Evolutionary conservation across 257 asterid genomes (phyloP), one percentile per base, ranked within the genome.

Genomic region (Solanum paucissectum): DNA sequence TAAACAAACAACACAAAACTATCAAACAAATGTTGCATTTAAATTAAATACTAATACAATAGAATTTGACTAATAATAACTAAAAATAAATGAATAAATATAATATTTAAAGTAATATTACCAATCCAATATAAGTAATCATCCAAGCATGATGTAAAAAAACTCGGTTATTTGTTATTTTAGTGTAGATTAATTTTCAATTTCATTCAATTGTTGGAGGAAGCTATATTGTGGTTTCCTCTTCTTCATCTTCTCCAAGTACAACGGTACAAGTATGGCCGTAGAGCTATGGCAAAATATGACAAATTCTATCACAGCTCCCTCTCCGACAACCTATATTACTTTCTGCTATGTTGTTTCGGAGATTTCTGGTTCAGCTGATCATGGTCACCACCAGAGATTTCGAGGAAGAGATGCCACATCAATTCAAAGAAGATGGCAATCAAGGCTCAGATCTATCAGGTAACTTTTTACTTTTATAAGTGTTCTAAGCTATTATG

Each of bases 241-340:
- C 32, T 21, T 88, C 85, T 83, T 87, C 73, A 86, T 52, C 20
- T n/a, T 42, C 34, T 18, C 46, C 74, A 36, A 83, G 36, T 66
- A 66, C 36, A 32, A 49, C 36, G 3, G 4, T 33, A 4, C 29
- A 29, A n/a, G 88, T 58, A 94, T 95, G 96, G 97, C 93, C 32
- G 90, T 94, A 75, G 88, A 92, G 88, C 40, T 95, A 38, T 95
- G 97, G 98, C 98, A n/a, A 94, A 88, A 88, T 94, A 49, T 94
- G 29, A 95, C 95, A 75, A 95, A 92, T 68, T 93, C 98, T 89
- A 8, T 23, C 68, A 23, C 13, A 60, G 68, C 6, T 23, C 29
- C 5, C 68, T 7, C 68, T 60, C 6, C 23, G 62, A 52, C 62
- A 7, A 55, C 25, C 23, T 7, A 20, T 18, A 2, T 55, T 60